Evolutionary conservation across 1,139 yeast species (phyloP).

Genomic region (Taphrina deformans): DNA sequence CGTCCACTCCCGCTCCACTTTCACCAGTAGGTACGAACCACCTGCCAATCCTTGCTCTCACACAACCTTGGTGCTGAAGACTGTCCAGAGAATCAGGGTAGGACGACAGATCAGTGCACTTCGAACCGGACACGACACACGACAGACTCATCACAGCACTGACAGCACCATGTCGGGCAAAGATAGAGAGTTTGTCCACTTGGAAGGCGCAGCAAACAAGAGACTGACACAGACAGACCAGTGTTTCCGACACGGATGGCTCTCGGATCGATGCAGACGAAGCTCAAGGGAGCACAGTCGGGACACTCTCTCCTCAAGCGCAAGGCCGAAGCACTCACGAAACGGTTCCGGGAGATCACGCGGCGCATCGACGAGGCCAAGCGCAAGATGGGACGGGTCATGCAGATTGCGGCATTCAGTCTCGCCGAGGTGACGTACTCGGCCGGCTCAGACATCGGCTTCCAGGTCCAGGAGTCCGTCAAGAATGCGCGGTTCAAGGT

Average conservation of each 20-base stretch:
- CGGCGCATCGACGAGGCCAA: slow-evolving; percentile 92
- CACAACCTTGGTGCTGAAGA: background rate
- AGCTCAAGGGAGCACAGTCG: slow-evolving; percentile 94
- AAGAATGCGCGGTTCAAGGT: slow-evolving; percentile 84
- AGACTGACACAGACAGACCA: slow-evolving; percentile 7
- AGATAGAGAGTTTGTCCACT: slow-evolving; percentile 21
- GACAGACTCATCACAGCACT: background rate
- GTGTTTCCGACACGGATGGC: slow-evolving; percentile 33
- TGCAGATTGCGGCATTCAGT: slow-evolving; percentile 98
- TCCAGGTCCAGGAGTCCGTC: slow-evolving; percentile 93
- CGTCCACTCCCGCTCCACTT: slow-evolving; percentile 2
- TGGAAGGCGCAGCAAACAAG: background rate
- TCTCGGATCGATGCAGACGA: slow-evolving; percentile 87
- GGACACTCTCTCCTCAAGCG: slow-evolving; percentile 92
- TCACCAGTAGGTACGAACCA: too few relatives aligned
- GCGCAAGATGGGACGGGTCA: slow-evolving; percentile 95
- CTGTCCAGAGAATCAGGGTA: too few relatives aligned
- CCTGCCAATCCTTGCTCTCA: too few relatives aligned
- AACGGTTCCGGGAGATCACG: slow-evolving; percentile 93
- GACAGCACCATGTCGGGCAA: slow-evolving; percentile 28
- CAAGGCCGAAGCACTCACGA: slow-evolving; percentile 94
- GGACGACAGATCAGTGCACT: too few relatives aligned
- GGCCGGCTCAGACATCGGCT: slow-evolving; percentile 90
- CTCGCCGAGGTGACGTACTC: slow-evolving; percentile 97
- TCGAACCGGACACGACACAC: too few relatives aligned